Evolutionary conservation across 441 rosid genomes (phyloP).

Genomic region (Erodium chrysanthum): DNA sequence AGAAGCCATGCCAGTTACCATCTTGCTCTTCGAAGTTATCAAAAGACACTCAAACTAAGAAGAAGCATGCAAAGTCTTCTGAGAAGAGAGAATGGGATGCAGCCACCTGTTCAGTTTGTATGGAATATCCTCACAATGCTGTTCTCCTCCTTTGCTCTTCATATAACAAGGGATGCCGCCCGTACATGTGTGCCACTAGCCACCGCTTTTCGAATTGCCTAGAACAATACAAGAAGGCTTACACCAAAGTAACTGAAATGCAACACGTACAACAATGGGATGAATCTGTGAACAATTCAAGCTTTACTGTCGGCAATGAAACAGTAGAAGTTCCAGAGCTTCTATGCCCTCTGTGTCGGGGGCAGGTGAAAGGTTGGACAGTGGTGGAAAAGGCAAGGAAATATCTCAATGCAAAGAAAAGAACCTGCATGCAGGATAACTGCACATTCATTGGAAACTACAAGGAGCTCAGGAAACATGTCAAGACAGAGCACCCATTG

Average conservation of each 20-base stretch:
- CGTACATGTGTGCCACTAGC: slow-evolving; percentile 65
- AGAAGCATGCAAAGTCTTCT: slow-evolving; percentile 22
- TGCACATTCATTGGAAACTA: slow-evolving; percentile 45
- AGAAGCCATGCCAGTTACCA: slow-evolving; percentile 21
- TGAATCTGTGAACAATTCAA: slow-evolving; percentile 17
- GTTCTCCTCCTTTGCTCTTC: slow-evolving; percentile 59
- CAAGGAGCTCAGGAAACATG: slow-evolving; percentile 47
- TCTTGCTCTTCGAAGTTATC: slow-evolving; percentile 26
- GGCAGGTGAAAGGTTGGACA: slow-evolving; percentile 67
- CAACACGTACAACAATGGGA: slow-evolving; percentile 17
- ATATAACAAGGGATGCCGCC: slow-evolving; percentile 54
- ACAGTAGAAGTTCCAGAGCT: slow-evolving; percentile 40
- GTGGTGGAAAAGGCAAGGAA: slow-evolving; percentile 49
- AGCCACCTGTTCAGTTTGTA: slow-evolving; percentile 48
- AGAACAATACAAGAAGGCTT: slow-evolving; percentile 54
- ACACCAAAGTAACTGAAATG: slow-evolving; percentile 31
- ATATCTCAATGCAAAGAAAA: slow-evolving; percentile 43
- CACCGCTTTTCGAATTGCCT: slow-evolving; percentile 52
- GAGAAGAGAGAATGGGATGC: slow-evolving; percentile 47
- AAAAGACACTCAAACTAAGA: slow-evolving; percentile 23
- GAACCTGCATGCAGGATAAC: slow-evolving; percentile 51
- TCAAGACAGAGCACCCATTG: slow-evolving; percentile 45
- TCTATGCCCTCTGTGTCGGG: slow-evolving; percentile 51
- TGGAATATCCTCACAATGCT: slow-evolving; percentile 63
- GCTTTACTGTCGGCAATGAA: slow-evolving; percentile 23